These are phyloP conservation scores for Vigna unguiculata DNA, from an alignment of 306 rosid genomes.

Conservation along the genomic window DNA sequence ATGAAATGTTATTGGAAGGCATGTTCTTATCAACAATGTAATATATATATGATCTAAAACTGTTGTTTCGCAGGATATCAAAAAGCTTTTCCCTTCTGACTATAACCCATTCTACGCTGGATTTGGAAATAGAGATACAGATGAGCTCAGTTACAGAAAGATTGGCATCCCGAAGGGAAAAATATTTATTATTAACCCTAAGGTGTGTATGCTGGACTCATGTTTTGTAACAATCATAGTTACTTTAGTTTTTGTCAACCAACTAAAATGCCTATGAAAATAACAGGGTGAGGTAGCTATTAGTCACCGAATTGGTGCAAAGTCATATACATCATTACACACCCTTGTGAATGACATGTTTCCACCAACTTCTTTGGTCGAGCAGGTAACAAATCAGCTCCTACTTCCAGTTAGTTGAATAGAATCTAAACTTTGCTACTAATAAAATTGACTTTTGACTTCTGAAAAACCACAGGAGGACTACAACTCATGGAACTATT, in stretches of 20 bases:
- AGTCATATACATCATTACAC: slow-evolving; percentile 93
- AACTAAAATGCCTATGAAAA: slow-evolving; percentile 27
- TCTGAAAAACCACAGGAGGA: slow-evolving; percentile 72
- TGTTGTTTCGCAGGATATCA: slow-evolving; percentile 74
- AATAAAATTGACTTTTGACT: slow-evolving; percentile 25
- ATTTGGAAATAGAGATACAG: slow-evolving; percentile 96
- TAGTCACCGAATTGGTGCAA: slow-evolving; percentile 84
- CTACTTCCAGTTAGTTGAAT: not conserved
- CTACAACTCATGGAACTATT: slow-evolving; percentile 90
- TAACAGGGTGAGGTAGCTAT: slow-evolving; percentile 96
- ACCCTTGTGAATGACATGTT: slow-evolving; percentile 99
- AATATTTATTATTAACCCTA: slow-evolving; percentile 95
- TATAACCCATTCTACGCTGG: slow-evolving; percentile 98
- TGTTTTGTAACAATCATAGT: not conserved
- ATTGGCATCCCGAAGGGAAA: slow-evolving; percentile 98
- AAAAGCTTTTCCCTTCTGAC: slow-evolving; percentile 85
- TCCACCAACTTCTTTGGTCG: slow-evolving; percentile 88
- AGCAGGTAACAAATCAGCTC: slow-evolving; percentile 70
- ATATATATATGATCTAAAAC: not conserved
- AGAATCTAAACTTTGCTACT: slow-evolving; percentile 5
- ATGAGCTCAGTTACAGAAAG: slow-evolving; percentile 92
- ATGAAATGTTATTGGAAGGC: slow-evolving; percentile 21
- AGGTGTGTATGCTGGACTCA: slow-evolving; percentile 60
- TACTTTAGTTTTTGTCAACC: not conserved
- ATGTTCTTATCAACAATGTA: slow-evolving; percentile 21